Base-by-base conservation (phyloP, 106 monocot species). In the Narthecium ossifragum region DNA sequence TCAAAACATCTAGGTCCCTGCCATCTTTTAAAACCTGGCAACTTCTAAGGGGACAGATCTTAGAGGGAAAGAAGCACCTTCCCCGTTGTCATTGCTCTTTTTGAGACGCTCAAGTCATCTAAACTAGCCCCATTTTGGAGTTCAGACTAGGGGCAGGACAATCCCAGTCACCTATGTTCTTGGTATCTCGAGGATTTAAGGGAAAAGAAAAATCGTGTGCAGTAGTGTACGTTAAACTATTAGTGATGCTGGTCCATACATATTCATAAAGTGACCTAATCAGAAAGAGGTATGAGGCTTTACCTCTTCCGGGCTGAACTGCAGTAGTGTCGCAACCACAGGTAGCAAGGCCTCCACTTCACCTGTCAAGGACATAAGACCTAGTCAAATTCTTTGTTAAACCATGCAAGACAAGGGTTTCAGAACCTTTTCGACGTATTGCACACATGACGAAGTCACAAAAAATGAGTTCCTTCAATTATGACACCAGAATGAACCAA, bases 241-340 rank as follows among this genome's bases (percentile, higher is more conserved):
- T 1, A 50, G n/a, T 23, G 8, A 50, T 23, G 8, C 24, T 8
- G 18, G 2, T 2, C 18, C 24, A 50, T 21, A 21, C n/a, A 50
- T 50, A 1, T 8, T 24, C 50, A 7, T 17, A 18, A 50, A 1
- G 24, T 50, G 26, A 13, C 5, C 12, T 53, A 53, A 27, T 27
- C 6, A 53, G 24, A 50, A 1, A 4, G n/a, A 10, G 24, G 2
- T 1, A 22, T 17, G 8, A 26, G 34, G 5, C 21, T 50, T 66
- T 51, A 94, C 89, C 93, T 94, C 93, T 61, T 86, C 89, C 23
- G 89, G 93, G 60, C 85, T 94, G 37, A 86, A 94, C 51, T 94
- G 93, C 30, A 94, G 61, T 17, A 94, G 56, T 46, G 66, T 94
- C 46, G 75, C 93, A 26, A 94, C 72, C 34, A 89, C 93, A 72